Evolutionary conservation across 2,329 filamentous ascomycete genomes (phyloP).

Genomic region (Seiridium unicorne): DNA sequence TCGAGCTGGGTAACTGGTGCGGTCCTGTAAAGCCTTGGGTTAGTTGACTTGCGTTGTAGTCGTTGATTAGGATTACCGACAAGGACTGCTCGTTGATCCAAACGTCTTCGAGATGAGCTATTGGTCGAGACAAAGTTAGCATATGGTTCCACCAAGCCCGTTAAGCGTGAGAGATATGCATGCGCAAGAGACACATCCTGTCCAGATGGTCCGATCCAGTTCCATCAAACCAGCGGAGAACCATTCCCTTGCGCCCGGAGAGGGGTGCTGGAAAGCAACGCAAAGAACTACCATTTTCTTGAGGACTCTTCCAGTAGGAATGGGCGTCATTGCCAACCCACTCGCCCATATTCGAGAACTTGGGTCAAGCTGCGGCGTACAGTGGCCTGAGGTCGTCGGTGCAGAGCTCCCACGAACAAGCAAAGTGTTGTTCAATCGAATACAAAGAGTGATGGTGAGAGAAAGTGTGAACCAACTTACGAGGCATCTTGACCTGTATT

Average conservation of each 20-base stretch:
- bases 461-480: background rate
- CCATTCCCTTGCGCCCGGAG: too few relatives aligned
- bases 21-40: conserved; percentile 35
- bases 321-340: too few relatives aligned
- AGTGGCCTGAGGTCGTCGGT: too few relatives aligned
- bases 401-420: too few relatives aligned
- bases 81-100: conserved; percentile 36
- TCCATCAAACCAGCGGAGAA: too few relatives aligned
- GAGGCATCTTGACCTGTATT: background rate
- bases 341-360: too few relatives aligned
- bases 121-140: background rate
- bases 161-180: background rate
- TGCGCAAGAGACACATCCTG: background rate
- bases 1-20: conserved; percentile 69
- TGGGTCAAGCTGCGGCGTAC: too few relatives aligned
- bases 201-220: background rate
- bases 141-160: conserved; percentile 13
- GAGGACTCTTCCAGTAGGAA: too few relatives aligned
- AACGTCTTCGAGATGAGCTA: conserved; percentile 36
- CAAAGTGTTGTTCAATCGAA: too few relatives aligned
- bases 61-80: conserved; percentile 18
- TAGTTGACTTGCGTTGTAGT: conserved; percentile 7
- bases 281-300: too few relatives aligned
- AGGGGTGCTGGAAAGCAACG: too few relatives aligned
- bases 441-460: background rate